Evolutionary conservation across 768 basidiomycete genomes (phyloP).

Genomic region (Kondoa subrosea): DNA sequence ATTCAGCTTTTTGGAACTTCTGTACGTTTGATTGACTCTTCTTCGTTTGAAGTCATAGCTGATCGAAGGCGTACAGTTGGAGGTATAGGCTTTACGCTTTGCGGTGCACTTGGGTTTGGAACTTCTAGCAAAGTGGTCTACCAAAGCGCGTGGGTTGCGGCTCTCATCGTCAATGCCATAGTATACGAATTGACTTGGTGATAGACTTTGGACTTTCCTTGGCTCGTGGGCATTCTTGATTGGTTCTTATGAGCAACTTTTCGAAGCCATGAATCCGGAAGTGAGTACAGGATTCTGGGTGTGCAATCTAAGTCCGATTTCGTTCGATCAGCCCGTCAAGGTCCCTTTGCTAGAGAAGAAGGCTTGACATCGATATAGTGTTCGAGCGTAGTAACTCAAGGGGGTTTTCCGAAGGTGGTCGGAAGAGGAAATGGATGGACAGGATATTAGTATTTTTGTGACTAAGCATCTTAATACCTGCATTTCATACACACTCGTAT

Average conservation of each 20-base stretch:
- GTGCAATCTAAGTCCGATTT: too few species aligned
- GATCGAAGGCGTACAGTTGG: neutral
- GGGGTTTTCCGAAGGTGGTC: too few species aligned
- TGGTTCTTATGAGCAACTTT: neutral
- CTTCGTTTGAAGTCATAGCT: neutral
- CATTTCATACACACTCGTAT: too few species aligned
- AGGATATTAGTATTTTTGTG: too few species aligned
- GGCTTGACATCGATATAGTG: too few species aligned
- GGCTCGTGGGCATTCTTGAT: constrained; percentile 5
- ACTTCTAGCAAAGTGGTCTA: neutral
- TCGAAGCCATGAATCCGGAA: constrained; percentile 4
- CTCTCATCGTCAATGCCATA: neutral
- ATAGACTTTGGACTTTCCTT: neutral
- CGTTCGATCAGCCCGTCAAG: too few species aligned
- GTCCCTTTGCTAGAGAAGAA: too few species aligned
- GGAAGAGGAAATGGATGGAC: too few species aligned
- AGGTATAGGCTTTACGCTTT: constrained; percentile 1
- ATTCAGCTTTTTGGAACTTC: neutral
- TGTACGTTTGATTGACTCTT: neutral
- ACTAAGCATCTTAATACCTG: too few species aligned
- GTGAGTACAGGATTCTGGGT: too few species aligned
- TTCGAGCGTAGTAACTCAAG: too few species aligned
- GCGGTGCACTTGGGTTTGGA: neutral
- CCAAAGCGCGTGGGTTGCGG: neutral
- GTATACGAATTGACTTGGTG: neutral